These are phyloP conservation scores for Schizosaccharomyces octosporus DNA, from an alignment of 805 yeast genomes.

Conservation along the genomic window DNA sequence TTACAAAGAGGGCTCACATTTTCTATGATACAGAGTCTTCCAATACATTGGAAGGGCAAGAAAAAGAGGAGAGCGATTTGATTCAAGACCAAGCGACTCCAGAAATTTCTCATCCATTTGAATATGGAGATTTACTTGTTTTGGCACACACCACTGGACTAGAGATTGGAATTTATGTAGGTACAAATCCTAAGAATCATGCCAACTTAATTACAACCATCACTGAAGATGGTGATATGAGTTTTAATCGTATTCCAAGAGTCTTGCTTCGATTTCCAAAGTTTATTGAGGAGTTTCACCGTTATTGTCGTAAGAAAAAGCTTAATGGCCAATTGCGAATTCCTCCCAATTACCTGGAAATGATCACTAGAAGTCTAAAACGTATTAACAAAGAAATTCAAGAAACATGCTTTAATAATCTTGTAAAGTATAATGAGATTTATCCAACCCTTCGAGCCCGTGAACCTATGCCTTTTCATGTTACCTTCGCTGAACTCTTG, in stretches of 20 bases:
- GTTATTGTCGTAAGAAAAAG: no score
- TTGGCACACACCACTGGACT: background rate
- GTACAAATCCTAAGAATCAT: background rate
- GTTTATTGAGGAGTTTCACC: background rate
- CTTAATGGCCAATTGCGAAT: background rate
- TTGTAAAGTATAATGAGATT: no score
- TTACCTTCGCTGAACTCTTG: background rate
- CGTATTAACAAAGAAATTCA: background rate
- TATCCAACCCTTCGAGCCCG: no score
- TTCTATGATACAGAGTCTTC: no score
- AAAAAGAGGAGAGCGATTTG: background rate
- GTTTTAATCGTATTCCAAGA: background rate
- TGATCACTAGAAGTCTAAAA: background rate
- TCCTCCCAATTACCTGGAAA: background rate
- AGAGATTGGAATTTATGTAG: background rate
- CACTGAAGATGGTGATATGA: background rate
- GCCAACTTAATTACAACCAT: background rate
- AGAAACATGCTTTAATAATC: background rate
- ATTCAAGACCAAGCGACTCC: no score
- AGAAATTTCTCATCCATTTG: background rate
- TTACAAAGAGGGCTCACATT: no score
- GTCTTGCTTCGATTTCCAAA: background rate
- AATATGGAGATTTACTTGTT: background rate
- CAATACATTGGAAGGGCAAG: background rate
- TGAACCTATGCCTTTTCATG: background rate